Percentiles rank a stretch among this genome's conserved stretches.
Conservation (phyloP, 2,329 filamentous ascomycete species). For the Amauroascus verrucosus region DNA sequence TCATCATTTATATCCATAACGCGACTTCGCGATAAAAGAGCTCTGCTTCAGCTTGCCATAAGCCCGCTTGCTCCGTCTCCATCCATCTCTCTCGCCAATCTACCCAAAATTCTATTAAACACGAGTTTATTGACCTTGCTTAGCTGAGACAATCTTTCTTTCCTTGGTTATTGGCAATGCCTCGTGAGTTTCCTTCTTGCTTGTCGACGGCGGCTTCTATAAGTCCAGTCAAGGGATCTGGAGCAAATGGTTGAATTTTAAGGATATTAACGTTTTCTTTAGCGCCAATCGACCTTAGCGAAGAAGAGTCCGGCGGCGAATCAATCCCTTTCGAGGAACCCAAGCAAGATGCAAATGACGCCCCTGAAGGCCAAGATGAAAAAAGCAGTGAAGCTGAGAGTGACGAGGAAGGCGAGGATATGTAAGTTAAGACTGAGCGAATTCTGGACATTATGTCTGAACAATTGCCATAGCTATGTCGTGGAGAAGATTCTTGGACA, state of each 20-base stretch:
- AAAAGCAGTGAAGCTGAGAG: conserved; percentile 18
- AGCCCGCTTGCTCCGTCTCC: background rate
- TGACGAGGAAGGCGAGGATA: conserved; percentile 28
- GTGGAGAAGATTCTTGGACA: conserved; percentile 35
- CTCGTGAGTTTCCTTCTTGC: conserved; percentile 30
- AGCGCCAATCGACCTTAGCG: conserved; percentile 12
- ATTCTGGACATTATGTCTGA: background rate
- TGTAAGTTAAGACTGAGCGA: conserved; percentile 22
- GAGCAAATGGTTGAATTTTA: background rate
- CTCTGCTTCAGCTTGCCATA: background rate
- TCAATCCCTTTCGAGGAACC: conserved; percentile 27
- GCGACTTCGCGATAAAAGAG: too few relatives aligned
- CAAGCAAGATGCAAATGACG: conserved; percentile 20
- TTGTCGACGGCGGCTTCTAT: background rate
- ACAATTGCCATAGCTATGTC: conserved; percentile 25
- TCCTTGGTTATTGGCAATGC: conserved; percentile 24
- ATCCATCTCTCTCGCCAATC: conserved; percentile 8
- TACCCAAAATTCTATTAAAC: too few relatives aligned
- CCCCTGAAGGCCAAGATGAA: conserved; percentile 14
- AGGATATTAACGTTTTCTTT: background rate
- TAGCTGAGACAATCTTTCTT: conserved; percentile 6
- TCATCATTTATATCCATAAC: background rate
- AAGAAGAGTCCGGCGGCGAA: conserved; percentile 28
- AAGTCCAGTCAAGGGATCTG: background rate
- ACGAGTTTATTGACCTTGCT: background rate